Evolutionary conservation across 768 basidiomycete genomes (phyloP).

Genomic region (Amylocystis lapponica): DNA sequence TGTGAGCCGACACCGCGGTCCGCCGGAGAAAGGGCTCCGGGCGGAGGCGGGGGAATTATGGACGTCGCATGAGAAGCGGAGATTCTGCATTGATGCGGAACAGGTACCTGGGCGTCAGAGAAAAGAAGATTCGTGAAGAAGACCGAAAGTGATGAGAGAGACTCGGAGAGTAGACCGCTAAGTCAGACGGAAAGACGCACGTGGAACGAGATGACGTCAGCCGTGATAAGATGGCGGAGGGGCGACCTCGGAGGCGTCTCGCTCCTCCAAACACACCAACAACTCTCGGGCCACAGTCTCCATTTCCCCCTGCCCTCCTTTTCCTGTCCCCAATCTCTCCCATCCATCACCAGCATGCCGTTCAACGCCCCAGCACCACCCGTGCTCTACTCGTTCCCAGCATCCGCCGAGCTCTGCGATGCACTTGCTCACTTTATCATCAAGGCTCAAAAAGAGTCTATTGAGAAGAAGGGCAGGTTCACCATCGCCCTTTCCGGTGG

Average conservation of each 20-base stretch:
- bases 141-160: no score
- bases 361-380: slow-evolving; percentile 50
- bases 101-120: no score
- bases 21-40: no score
- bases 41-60: no score
- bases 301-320: slow-evolving; percentile 1
- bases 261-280: no score
- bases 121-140: no score
- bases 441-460: slow-evolving; percentile 83
- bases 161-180: no score
- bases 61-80: no score
- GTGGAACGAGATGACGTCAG: slow-evolving; percentile 4
- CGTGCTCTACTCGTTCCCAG: slow-evolving; percentile 66
- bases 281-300: not conserved
- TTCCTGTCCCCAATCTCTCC: not conserved
- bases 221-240: not conserved
- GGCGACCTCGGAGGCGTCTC: not conserved
- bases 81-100: no score
- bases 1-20: no score
- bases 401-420: slow-evolving; percentile 45
- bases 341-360: slow-evolving; percentile 4
- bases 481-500: slow-evolving; percentile 93
- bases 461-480: slow-evolving; percentile 87
- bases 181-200: no score
- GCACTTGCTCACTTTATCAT: slow-evolving; percentile 78